A percentile compares a stretch with the other conserved stretches of the same genome.
phyloP scores from a whole-genome alignment of 2,329 filamentous ascomycete genomes.

The Alternaria solani region DNA sequence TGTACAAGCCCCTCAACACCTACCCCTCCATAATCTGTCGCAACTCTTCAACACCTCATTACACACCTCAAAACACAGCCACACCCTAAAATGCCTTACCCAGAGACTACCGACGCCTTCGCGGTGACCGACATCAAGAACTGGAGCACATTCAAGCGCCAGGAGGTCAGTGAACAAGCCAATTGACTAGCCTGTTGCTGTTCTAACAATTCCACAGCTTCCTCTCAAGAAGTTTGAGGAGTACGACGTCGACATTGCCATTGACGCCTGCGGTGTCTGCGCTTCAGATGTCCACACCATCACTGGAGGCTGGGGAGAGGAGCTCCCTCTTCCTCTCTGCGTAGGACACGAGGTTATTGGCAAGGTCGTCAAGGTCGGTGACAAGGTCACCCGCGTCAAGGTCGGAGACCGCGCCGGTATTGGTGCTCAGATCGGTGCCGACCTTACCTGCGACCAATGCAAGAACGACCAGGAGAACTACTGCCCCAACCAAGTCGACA shows the following conservation, averaged over 20 bases:
- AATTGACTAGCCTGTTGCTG: neutral
- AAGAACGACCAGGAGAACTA: conserved; percentile 63
- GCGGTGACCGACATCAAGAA: conserved; percentile 66
- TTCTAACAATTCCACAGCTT: conserved; percentile 61
- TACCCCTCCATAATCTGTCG: conserved; percentile 22
- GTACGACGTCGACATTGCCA: conserved; percentile 86
- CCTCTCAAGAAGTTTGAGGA: conserved; percentile 86
- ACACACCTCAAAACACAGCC: conserved; percentile 11
- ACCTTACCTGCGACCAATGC: conserved; percentile 61
- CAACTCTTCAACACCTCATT: conserved; percentile 6
- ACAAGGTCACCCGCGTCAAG: conserved; percentile 60
- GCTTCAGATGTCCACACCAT: conserved; percentile 60
- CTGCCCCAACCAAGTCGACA: conserved; percentile 60
- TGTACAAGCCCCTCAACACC: conserved; percentile 34
- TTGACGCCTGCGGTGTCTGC: conserved; percentile 67
- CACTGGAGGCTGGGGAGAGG: conserved; percentile 68
- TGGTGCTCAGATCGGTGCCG: conserved; percentile 60
- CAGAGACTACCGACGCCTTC: conserved; percentile 61
- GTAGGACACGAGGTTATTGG: conserved; percentile 71
- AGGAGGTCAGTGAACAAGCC: conserved; percentile 54
- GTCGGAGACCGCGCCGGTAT: conserved; percentile 58
- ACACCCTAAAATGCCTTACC: conserved; percentile 57
- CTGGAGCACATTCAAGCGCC: conserved; percentile 66
- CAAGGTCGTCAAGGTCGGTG: conserved; percentile 59
- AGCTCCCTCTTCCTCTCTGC: conserved; percentile 67